Evolutionary conservation across 1,284 basidiomycete genomes (phyloP).

Genomic region (Fistulina hepatica): DNA sequence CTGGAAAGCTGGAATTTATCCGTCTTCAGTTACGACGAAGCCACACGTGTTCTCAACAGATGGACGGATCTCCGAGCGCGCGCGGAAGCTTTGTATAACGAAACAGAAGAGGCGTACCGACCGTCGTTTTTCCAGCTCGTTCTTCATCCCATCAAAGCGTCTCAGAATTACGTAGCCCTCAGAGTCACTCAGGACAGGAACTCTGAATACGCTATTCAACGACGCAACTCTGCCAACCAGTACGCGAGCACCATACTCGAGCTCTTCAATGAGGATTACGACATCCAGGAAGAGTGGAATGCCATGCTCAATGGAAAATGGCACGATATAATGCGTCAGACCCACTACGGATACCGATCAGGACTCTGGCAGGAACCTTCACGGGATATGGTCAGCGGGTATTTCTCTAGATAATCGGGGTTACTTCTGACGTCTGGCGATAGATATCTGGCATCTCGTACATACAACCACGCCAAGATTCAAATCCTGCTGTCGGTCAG

Average conservation of each 20-base stretch:
- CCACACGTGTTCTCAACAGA: constrained; percentile 39
- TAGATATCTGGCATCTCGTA: constrained; percentile 11
- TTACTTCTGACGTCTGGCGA: constrained; percentile 37
- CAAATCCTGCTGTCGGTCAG: constrained; percentile 6
- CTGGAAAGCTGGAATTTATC: constrained; percentile 53
- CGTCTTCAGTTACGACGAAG: constrained; percentile 55
- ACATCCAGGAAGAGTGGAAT: constrained; percentile 49
- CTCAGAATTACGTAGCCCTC: constrained; percentile 44
- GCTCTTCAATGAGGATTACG: constrained; percentile 48
- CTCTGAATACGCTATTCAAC: constrained; percentile 53
- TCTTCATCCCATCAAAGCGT: constrained; percentile 50
- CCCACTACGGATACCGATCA: constrained; percentile 2
- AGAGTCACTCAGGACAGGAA: constrained; percentile 49
- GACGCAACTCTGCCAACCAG: constrained; percentile 47
- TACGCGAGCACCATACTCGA: constrained; percentile 42
- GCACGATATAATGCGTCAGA: constrained; percentile 3
- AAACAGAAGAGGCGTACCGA: constrained; percentile 32
- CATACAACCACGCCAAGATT: constrained; percentile 7
- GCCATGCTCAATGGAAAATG: constrained; percentile 38
- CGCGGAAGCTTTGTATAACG: constrained; percentile 46
- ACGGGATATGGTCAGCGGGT: constrained; percentile 51
- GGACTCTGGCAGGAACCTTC: constrained; percentile 3
- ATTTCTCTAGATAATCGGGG: not conserved
- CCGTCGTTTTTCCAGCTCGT: constrained; percentile 60
- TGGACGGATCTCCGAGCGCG: constrained; percentile 39